phyloP scores from a whole-genome alignment of 768 basidiomycete genomes.

The Suillus brevipes region DNA sequence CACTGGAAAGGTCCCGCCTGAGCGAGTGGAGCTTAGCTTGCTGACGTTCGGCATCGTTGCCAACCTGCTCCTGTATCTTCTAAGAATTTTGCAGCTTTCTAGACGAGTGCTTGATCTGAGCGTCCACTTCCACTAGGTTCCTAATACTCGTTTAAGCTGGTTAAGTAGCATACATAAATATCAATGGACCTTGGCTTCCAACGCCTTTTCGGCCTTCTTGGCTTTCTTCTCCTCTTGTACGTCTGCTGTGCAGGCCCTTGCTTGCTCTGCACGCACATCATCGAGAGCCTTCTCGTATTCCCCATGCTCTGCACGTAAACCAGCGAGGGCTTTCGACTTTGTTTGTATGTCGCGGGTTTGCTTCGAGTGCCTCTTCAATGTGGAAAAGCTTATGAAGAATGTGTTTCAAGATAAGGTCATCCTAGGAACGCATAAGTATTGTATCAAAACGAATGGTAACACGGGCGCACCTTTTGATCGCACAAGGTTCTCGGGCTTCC shows the following conservation, averaged over 20 bases:
- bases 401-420: conserved; percentile 58
- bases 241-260: conserved; percentile 69
- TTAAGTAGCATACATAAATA: background rate
- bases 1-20: conserved; percentile 63
- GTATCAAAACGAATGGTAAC: background rate
- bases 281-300: too few species aligned
- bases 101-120: conserved; percentile 83
- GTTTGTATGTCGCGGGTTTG: conserved; percentile 62
- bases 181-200: conserved; percentile 73
- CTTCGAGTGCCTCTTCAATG: conserved; percentile 80
- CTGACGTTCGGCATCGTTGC: conserved; percentile 56
- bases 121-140: conserved; percentile 82
- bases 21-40: conserved; percentile 54
- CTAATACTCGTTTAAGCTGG: conserved; percentile 38
- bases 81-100: conserved; percentile 75
- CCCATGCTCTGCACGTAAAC: too few species aligned
- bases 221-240: conserved; percentile 84
- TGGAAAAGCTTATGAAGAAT: conserved; percentile 87
- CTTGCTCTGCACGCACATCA: conserved; percentile 50
- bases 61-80: conserved; percentile 61
- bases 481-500: conserved; percentile 77
- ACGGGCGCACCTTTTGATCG: conserved; percentile 61
- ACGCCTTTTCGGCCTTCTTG: conserved; percentile 86
- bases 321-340: conserved; percentile 65
- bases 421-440: conserved; percentile 44